Evolutionary conservation across 768 basidiomycete genomes (phyloP).

Genomic region (Boletus vermiculosoides): DNA sequence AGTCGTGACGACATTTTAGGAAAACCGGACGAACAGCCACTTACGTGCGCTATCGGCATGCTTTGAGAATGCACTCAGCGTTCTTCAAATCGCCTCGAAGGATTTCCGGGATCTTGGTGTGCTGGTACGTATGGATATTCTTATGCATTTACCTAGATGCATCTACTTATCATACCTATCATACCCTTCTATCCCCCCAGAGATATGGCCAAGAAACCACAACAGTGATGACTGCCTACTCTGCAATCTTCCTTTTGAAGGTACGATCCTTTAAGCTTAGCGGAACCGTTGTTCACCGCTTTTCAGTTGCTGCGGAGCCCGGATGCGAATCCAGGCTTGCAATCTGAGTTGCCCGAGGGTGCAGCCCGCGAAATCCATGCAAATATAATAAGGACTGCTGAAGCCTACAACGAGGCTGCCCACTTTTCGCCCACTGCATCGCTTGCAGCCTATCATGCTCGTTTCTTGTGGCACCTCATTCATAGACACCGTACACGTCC

Average conservation of each 20-base stretch:
- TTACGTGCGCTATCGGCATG: constrained; percentile 68
- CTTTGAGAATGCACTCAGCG: constrained; percentile 70
- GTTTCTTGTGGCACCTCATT: constrained; percentile 72
- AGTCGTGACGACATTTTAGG: constrained; percentile 34
- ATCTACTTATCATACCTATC: not conserved
- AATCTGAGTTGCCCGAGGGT: constrained; percentile 57
- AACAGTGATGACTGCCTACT: constrained; percentile 83
- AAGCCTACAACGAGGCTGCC: constrained; percentile 76
- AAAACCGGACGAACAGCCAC: constrained; percentile 58
- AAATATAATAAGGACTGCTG: constrained; percentile 67
- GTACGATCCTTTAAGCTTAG: constrained; percentile 37
- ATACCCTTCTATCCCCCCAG: constrained; percentile 36
- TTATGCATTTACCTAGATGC: constrained; percentile 14
- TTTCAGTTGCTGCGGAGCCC: constrained; percentile 67
- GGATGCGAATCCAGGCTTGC: constrained; percentile 53
- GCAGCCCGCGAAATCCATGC: constrained; percentile 64
- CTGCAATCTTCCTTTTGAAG: constrained; percentile 76
- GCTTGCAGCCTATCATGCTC: constrained; percentile 73
- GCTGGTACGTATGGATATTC: constrained; percentile 53
- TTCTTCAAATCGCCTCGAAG: constrained; percentile 66
- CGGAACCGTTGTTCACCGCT: constrained; percentile 2
- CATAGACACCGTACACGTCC: constrained; percentile 56
- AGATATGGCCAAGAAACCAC: constrained; percentile 84
- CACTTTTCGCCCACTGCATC: constrained; percentile 57
- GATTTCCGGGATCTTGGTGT: constrained; percentile 75